phyloP scores from a whole-genome alignment of 805 yeast genomes.

The Yarrowia deformans region DNA sequence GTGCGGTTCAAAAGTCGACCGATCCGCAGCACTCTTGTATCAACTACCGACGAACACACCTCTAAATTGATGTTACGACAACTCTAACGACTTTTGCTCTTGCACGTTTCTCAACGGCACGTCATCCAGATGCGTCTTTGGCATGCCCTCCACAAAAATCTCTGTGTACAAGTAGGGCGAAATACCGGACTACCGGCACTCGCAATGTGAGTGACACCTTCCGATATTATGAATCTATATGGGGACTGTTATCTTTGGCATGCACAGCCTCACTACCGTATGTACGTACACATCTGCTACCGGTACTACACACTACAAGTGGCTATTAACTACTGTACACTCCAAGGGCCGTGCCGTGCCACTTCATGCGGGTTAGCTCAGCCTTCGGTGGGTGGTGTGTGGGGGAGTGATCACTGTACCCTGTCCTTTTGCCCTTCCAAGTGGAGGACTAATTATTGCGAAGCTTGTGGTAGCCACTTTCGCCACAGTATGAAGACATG shows the following conservation, averaged over 20 bases:
- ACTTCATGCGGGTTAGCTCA: conserved; percentile 7
- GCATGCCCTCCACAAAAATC: background rate
- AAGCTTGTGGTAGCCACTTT: too few species aligned
- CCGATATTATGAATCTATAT: background rate
- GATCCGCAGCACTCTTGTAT: too few species aligned
- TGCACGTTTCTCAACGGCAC: background rate
- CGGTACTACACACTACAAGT: background rate
- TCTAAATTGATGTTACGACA: too few species aligned
- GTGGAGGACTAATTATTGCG: too few species aligned
- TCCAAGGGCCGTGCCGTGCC: background rate
- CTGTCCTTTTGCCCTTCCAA: too few species aligned
- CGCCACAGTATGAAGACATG: too few species aligned
- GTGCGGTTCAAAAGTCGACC: too few species aligned
- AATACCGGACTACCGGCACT: too few species aligned
- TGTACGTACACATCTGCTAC: background rate
- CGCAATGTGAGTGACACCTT: background rate
- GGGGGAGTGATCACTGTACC: too few species aligned
- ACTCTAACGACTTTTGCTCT: background rate
- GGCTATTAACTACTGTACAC: background rate
- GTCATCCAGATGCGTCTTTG: background rate
- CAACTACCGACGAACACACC: too few species aligned
- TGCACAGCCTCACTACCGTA: conserved; percentile 1
- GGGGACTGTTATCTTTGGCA: background rate
- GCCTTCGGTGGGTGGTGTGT: background rate
- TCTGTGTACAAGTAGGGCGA: too few species aligned